Evolutionary conservation across 2,329 filamentous ascomycete genomes (phyloP).

Genomic region (Fusarium praegraminearum): DNA sequence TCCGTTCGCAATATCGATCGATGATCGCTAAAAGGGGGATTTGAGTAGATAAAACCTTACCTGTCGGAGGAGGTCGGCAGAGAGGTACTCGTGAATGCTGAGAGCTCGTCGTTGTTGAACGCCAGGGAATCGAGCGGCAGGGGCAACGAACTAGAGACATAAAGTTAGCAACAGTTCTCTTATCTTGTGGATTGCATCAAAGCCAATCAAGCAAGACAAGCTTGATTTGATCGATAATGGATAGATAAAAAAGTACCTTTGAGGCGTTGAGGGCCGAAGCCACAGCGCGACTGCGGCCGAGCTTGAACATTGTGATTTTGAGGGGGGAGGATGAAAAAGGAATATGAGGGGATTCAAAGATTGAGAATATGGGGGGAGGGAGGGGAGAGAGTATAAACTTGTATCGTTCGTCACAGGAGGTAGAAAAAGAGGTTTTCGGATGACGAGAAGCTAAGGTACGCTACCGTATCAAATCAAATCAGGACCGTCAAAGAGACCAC

Average conservation of each 20-base stretch:
- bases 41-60: slow-evolving; percentile 56
- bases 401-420: slow-evolving; percentile 23
- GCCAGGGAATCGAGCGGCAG: slow-evolving; percentile 70
- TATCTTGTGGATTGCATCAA: slow-evolving; percentile 5
- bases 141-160: slow-evolving; percentile 53
- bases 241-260: slow-evolving; percentile 67
- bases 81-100: slow-evolving; percentile 98
- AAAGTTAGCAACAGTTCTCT: slow-evolving; percentile 27
- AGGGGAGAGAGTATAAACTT: slow-evolving; percentile 16
- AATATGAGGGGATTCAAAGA: slow-evolving; percentile 24
- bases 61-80: slow-evolving; percentile 87
- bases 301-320: slow-evolving; percentile 78
- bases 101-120: slow-evolving; percentile 87
- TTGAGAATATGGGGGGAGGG: slow-evolving; percentile 3
- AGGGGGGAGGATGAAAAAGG: slow-evolving; percentile 16
- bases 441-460: slow-evolving; percentile 40
- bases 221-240: slow-evolving; percentile 2
- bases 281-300: slow-evolving; percentile 84
- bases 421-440: slow-evolving; percentile 43
- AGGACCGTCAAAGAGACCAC: slow-evolving; percentile 37
- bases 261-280: slow-evolving; percentile 82
- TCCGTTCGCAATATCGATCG: slow-evolving; percentile 26
- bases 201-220: slow-evolving; percentile 23
- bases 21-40: slow-evolving; percentile 26
- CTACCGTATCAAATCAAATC: slow-evolving; percentile 23